phyloP scores from a whole-genome alignment of 148 eudicot species.

The Mesembryanthemum crystallinum region DNA sequence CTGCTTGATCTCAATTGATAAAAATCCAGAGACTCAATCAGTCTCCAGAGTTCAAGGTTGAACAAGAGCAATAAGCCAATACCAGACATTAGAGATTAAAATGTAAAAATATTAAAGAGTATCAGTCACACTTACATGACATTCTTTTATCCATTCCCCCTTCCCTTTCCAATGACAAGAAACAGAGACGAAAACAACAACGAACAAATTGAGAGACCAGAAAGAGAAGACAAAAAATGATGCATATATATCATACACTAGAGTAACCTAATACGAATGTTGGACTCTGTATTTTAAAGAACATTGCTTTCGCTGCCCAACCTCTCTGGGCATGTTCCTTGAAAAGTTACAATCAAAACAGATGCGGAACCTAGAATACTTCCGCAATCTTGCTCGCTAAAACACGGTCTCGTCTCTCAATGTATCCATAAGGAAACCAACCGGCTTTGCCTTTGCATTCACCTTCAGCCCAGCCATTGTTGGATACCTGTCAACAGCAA shows the following conservation, averaged over 20 bases:
- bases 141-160: background rate
- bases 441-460: slow-evolving; percentile 99
- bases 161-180: background rate
- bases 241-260: slow-evolving; percentile 6
- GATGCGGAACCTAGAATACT: slow-evolving; percentile 43
- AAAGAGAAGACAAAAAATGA: slow-evolving; percentile 2
- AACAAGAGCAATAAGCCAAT: background rate
- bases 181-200: background rate
- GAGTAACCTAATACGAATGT: slow-evolving; percentile 4
- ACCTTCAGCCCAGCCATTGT: slow-evolving; percentile 98
- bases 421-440: slow-evolving; percentile 86
- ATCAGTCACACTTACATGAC: slow-evolving; percentile 22
- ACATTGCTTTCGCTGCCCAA: background rate
- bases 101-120: background rate
- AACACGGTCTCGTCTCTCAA: slow-evolving; percentile 95
- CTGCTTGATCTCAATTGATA: no score
- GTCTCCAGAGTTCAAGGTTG: no score
- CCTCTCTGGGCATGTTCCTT: slow-evolving; percentile 1
- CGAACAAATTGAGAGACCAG: background rate
- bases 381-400: slow-evolving; percentile 87
- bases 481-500: slow-evolving; percentile 52
- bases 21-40: no score
- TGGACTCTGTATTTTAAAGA: slow-evolving; percentile 10
- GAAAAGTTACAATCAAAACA: slow-evolving; percentile 2
- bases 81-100: background rate